Evolutionary conservation across 768 basidiomycete species (phyloP).

Genomic region (Trametes cingulata): DNA sequence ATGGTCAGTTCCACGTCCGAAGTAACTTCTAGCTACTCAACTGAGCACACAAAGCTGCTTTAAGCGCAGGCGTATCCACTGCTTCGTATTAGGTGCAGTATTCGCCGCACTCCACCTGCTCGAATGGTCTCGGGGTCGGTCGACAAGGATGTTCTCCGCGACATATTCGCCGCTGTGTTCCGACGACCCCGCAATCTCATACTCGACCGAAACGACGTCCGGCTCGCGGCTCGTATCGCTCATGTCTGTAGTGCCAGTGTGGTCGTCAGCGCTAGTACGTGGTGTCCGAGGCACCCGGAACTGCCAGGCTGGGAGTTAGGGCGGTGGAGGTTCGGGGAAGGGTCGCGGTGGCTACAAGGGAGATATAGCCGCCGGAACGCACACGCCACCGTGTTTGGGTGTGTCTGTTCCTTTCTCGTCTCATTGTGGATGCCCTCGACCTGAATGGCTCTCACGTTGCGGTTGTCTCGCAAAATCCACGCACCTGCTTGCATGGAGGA

Average conservation of each 20-base stretch:
- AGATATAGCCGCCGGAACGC: slow-evolving; percentile 12
- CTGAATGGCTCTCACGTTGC: neutral
- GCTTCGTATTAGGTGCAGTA: slow-evolving; percentile 53
- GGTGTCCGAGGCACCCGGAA: neutral
- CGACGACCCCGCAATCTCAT: slow-evolving; percentile 60
- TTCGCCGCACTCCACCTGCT: slow-evolving; percentile 79
- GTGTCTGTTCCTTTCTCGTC: neutral
- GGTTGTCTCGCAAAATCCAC: no score
- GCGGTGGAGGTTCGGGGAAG: slow-evolving; percentile 4
- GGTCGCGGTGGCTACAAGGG: neutral
- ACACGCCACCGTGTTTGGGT: slow-evolving; percentile 4
- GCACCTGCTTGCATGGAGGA: no score
- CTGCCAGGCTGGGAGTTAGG: neutral
- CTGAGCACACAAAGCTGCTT: slow-evolving; percentile 64
- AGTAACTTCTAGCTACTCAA: slow-evolving; percentile 41
- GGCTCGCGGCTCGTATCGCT: neutral
- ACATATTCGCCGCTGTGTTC: slow-evolving; percentile 71
- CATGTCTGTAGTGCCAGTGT: neutral
- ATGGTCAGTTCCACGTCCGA: no score
- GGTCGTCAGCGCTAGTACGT: neutral
- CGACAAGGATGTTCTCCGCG: slow-evolving; percentile 67
- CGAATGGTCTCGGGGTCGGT: slow-evolving; percentile 60
- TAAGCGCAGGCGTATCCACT: slow-evolving; percentile 72
- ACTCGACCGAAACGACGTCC: slow-evolving; percentile 37
- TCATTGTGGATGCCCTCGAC: neutral